These are phyloP conservation scores for Aspergillus vadensis DNA, from an alignment of 2,329 filamentous ascomycete genomes.

Conservation along the genomic window DNA sequence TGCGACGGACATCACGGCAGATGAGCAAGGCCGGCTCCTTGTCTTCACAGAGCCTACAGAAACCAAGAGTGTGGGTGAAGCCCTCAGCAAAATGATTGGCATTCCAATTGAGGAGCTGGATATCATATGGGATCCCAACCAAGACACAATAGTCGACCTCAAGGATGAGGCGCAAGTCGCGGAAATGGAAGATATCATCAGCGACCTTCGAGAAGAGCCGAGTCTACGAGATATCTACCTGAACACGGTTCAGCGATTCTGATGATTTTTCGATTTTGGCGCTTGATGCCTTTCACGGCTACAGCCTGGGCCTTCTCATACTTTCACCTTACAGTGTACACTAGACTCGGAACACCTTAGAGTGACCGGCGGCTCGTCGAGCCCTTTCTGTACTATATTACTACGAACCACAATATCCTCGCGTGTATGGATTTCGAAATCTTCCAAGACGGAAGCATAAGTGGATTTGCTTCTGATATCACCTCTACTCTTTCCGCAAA, in stretches of 20 bases:
- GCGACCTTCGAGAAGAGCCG: slow-evolving; percentile 60
- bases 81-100: slow-evolving; percentile 63
- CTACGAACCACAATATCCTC: neutral
- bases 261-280: neutral
- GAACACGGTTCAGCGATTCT: slow-evolving; percentile 54
- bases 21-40: slow-evolving; percentile 69
- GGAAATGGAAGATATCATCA: slow-evolving; percentile 61
- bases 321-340: neutral
- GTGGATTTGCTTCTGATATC: neutral
- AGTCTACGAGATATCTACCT: slow-evolving; percentile 79
- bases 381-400: neutral
- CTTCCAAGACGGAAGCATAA: neutral
- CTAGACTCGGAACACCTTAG: neutral
- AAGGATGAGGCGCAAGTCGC: slow-evolving; percentile 59
- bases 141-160: slow-evolving; percentile 71
- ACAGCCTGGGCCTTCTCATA: neutral
- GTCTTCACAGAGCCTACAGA: slow-evolving; percentile 69
- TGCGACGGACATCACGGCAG: slow-evolving; percentile 58
- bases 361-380: neutral
- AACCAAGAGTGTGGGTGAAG: slow-evolving; percentile 65
- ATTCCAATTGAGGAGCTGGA: slow-evolving; percentile 73
- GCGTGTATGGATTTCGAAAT: neutral
- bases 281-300: neutral
- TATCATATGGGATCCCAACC: slow-evolving; percentile 82
- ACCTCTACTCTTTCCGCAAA: slow-evolving; percentile 54